Percentiles rank a stretch among this genome's conserved stretches.
Evolutionary conservation across 2,329 filamentous ascomycete species (phyloP).

Genomic region (Xylariaceae sp.): DNA sequence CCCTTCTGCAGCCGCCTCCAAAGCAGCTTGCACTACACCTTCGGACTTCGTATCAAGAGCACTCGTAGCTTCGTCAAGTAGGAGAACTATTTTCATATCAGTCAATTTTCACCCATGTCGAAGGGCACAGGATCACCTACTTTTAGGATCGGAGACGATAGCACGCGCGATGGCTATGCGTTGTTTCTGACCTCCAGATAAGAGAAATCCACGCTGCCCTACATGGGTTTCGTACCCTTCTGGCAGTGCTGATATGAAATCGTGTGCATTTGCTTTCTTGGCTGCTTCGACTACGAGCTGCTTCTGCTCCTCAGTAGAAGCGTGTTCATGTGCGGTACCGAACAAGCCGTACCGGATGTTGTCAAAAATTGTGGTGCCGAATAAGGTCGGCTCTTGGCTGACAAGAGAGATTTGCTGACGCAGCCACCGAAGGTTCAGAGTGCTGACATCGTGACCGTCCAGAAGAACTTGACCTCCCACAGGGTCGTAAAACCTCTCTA

Average conservation of each 20-base stretch:
- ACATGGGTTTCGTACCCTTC: constrained; percentile 92
- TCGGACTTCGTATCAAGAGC: constrained; percentile 93
- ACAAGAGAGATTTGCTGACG: constrained; percentile 90
- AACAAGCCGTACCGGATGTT: constrained; percentile 92
- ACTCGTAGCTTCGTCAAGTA: constrained; percentile 93
- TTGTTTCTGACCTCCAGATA: constrained; percentile 95
- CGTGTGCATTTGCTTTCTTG: constrained; percentile 88
- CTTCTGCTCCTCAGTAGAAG: constrained; percentile 61
- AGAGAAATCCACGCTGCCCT: constrained; percentile 87
- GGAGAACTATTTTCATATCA: constrained; percentile 51
- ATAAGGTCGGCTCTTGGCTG: constrained; percentile 87
- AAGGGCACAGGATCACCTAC: constrained; percentile 30
- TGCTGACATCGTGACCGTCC: constrained; percentile 77
- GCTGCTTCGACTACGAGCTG: constrained; percentile 76
- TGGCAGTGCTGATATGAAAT: constrained; percentile 78
- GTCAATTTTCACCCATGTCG: constrained; percentile 3
- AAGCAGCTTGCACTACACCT: constrained; percentile 86
- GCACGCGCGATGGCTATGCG: constrained; percentile 92
- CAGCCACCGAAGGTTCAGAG: constrained; percentile 83
- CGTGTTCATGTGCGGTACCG: constrained; percentile 71
- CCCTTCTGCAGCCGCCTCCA: constrained; percentile 80
- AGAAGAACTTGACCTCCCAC: constrained; percentile 74
- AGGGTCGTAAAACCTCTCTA: constrained; percentile 92
- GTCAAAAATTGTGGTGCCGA: constrained; percentile 80
- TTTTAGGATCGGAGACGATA: constrained; percentile 85